A percentile compares a stretch with the other conserved stretches of the same genome.
Conservation (phyloP, 768 basidiomycete species). For the Coprinopsis cinerea region DNA sequence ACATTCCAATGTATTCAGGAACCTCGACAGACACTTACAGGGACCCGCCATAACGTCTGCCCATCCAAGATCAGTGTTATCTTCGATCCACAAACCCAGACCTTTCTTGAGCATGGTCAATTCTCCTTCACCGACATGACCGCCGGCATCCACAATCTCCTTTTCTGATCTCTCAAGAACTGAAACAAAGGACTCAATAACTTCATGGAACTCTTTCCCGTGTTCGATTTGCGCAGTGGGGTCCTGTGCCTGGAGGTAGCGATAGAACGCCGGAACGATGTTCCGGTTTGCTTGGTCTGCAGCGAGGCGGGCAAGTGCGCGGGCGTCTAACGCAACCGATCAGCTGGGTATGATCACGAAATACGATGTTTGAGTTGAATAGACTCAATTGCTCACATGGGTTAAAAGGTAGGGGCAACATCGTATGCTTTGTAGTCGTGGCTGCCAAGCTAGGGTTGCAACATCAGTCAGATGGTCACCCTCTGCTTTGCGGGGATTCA, state of each 20-base stretch:
- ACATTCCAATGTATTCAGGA: background rate
- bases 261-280: slow-evolving; percentile 68
- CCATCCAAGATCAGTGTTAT: slow-evolving; percentile 44
- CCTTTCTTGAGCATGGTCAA: slow-evolving; percentile 29
- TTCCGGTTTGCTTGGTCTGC: slow-evolving; percentile 60
- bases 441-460: slow-evolving; percentile 39
- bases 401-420: slow-evolving; percentile 52
- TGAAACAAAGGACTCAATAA: slow-evolving; percentile 43
- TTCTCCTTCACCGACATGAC: slow-evolving; percentile 35
- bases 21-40: slow-evolving; percentile 37
- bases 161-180: slow-evolving; percentile 54
- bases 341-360: too few species aligned
- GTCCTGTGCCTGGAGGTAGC: slow-evolving; percentile 68
- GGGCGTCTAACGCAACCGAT: slow-evolving; percentile 43
- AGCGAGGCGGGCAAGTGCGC: slow-evolving; percentile 62
- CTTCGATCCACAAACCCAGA: slow-evolving; percentile 58
- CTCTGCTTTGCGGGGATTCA: too few species aligned
- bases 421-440: slow-evolving; percentile 39
- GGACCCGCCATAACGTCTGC: slow-evolving; percentile 67
- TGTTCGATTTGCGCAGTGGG: slow-evolving; percentile 40
- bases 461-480: too few species aligned
- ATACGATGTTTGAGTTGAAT: background rate
- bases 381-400: slow-evolving; percentile 43
- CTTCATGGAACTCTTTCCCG: slow-evolving; percentile 48
- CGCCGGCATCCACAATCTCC: slow-evolving; percentile 35